Conservation (phyloP, 2,329 filamentous ascomycete genomes). For the Penicillium sp. region DNA sequence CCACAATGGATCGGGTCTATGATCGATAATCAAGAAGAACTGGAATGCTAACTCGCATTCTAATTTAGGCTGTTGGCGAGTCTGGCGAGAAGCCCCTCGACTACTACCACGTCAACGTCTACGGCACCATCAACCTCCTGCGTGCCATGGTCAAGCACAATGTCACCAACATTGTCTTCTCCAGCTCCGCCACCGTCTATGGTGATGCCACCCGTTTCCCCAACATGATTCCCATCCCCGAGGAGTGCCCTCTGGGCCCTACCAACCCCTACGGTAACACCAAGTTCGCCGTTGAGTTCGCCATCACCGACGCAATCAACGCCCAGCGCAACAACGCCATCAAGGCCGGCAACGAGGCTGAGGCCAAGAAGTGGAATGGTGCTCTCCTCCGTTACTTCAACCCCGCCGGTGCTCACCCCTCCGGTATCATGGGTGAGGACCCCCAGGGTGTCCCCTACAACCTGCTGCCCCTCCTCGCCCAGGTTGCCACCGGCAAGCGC, state of each 20-base stretch:
- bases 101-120: slow-evolving; percentile 97
- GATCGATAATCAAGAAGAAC: neutral
- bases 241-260: slow-evolving; percentile 91
- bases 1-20: neutral
- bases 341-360: slow-evolving; percentile 71
- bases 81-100: slow-evolving; percentile 91
- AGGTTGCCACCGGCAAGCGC: slow-evolving; percentile 92
- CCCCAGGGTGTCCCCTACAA: slow-evolving; percentile 95
- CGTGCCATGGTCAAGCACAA: slow-evolving; percentile 85
- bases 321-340: slow-evolving; percentile 79
- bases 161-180: slow-evolving; percentile 97
- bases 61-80: slow-evolving; percentile 81
- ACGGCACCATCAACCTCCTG: slow-evolving; percentile 84
- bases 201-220: slow-evolving; percentile 94
- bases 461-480: slow-evolving; percentile 86
- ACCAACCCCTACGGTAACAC: slow-evolving; percentile 98
- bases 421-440: slow-evolving; percentile 97
- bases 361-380: slow-evolving; percentile 82
- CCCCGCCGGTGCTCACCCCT: slow-evolving; percentile 90
- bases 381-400: slow-evolving; percentile 97
- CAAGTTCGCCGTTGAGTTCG: slow-evolving; percentile 85
- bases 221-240: slow-evolving; percentile 98
- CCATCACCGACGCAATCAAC: slow-evolving; percentile 88
- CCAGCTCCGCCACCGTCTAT: slow-evolving; percentile 95
- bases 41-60: neutral